Conservation (phyloP, 257 asterid species). For the Solanum corneliomulleri region DNA sequence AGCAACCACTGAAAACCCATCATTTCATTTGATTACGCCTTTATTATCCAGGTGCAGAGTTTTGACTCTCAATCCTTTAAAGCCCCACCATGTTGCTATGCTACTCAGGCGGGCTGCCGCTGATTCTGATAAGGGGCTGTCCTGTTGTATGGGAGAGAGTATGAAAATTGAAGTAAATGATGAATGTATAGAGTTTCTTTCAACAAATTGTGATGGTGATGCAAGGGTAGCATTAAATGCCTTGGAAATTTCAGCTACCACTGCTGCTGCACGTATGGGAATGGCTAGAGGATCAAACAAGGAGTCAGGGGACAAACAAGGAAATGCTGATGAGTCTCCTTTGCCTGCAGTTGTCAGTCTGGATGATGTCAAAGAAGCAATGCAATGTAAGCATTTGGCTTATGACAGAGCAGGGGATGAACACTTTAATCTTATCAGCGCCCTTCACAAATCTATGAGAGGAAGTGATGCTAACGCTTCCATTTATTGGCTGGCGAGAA, state of each 20-base stretch:
- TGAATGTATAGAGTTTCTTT: slow-evolving; percentile 40
- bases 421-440: slow-evolving; percentile 72
- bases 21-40: slow-evolving; percentile 76
- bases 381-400: slow-evolving; percentile 68
- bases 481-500: slow-evolving; percentile 71
- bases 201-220: slow-evolving; percentile 63
- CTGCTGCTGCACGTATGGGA: slow-evolving; percentile 21
- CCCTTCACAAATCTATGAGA: slow-evolving; percentile 83
- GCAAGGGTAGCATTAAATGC: slow-evolving; percentile 69
- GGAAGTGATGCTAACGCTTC: slow-evolving; percentile 75
- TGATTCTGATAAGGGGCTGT: slow-evolving; percentile 30
- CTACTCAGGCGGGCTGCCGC: slow-evolving; percentile 36
- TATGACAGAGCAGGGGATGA: slow-evolving; percentile 73
- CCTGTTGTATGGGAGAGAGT: not conserved
- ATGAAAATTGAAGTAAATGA: slow-evolving; percentile 11
- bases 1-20: slow-evolving; percentile 90
- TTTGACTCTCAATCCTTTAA: slow-evolving; percentile 43
- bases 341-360: not conserved
- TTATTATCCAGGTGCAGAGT: slow-evolving; percentile 74
- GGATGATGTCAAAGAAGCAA: slow-evolving; percentile 44
- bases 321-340: not conserved
- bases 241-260: slow-evolving; percentile 52
- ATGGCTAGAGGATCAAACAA: not conserved
- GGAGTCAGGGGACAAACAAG: not conserved
- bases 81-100: slow-evolving; percentile 29